Evolutionary conservation across 768 basidiomycete species (phyloP).

Genomic region (Kwoniella bestiolae): DNA sequence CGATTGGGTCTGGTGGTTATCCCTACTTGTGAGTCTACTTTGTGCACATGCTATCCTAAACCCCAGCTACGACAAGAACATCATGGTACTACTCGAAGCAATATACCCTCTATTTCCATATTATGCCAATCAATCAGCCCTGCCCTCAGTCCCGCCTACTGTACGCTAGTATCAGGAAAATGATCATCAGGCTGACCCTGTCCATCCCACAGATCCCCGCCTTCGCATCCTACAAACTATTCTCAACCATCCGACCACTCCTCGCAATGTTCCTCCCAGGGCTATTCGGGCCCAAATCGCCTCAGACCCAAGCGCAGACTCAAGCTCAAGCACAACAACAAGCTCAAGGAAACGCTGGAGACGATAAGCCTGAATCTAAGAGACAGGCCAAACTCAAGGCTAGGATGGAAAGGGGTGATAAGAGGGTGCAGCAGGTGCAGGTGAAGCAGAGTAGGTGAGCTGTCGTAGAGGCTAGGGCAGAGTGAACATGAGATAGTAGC

Average conservation of each 20-base stretch:
- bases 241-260: slow-evolving; percentile 44
- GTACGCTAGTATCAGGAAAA: too few relatives aligned
- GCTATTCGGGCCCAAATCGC: slow-evolving; percentile 42
- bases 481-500: too few relatives aligned
- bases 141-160: too few relatives aligned
- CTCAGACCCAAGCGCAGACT: slow-evolving; percentile 18
- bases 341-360: slow-evolving; percentile 16
- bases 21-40: slow-evolving; percentile 49
- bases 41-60: too few relatives aligned
- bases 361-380: slow-evolving; percentile 36
- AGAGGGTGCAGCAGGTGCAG: slow-evolving; percentile 53
- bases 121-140: too few relatives aligned
- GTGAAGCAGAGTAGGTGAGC: slow-evolving; percentile 13
- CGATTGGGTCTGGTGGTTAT: slow-evolving; percentile 54
- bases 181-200: neutral
- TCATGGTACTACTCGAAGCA: too few relatives aligned
- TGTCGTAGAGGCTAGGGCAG: neutral
- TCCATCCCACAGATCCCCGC: slow-evolving; percentile 42
- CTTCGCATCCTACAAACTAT: slow-evolving; percentile 53
- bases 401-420: slow-evolving; percentile 55
- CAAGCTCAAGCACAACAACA: slow-evolving; percentile 8
- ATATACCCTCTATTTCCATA: too few relatives aligned
- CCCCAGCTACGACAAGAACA: too few relatives aligned
- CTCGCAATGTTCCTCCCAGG: slow-evolving; percentile 50
- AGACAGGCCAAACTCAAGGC: slow-evolving; percentile 53